These are phyloP conservation scores for Lactarius tabidus DNA, from an alignment of 768 basidiomycete species.

Conservation along the genomic window DNA sequence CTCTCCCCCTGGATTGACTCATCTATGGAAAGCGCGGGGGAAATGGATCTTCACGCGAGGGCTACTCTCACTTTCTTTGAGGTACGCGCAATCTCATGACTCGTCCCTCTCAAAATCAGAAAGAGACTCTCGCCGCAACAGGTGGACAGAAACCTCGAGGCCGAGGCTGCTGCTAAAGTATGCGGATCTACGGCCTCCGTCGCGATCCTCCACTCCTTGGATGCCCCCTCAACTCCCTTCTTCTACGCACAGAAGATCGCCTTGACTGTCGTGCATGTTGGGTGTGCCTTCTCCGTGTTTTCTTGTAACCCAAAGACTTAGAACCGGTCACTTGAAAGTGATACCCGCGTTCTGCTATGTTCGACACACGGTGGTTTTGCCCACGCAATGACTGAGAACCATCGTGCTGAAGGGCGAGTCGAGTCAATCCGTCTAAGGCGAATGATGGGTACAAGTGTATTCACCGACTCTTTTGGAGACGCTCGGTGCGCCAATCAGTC, in stretches of 20 bases:
- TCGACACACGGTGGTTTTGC: constrained; percentile 67
- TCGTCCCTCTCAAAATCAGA: constrained; percentile 3
- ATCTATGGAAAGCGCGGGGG: constrained; percentile 26
- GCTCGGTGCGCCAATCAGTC: constrained; percentile 50
- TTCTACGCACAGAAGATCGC: constrained; percentile 72
- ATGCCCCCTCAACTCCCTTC: constrained; percentile 74
- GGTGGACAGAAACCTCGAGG: constrained; percentile 74
- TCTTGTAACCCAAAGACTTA: not conserved
- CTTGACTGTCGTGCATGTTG: constrained; percentile 89
- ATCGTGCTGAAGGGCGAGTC: constrained; percentile 88
- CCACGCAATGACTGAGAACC: constrained; percentile 87
- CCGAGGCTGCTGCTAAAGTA: constrained; percentile 60
- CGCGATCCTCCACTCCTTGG: constrained; percentile 86
- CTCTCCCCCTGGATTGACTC: constrained; percentile 60
- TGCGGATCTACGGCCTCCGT: constrained; percentile 92
- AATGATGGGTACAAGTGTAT: constrained; percentile 85
- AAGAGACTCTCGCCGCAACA: constrained; percentile 29
- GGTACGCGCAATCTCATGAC: constrained; percentile 40
- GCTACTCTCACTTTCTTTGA: constrained; percentile 85
- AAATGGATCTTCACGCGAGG: constrained; percentile 75
- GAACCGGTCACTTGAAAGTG: constrained; percentile 42
- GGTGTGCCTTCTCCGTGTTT: constrained; percentile 45
- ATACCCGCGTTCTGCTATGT: constrained; percentile 85
- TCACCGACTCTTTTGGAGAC: constrained; percentile 95
- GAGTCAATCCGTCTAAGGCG: constrained; percentile 82